Evolutionary conservation across 768 basidiomycete genomes (phyloP).

Genomic region (Dacryopinax primogenitus): DNA sequence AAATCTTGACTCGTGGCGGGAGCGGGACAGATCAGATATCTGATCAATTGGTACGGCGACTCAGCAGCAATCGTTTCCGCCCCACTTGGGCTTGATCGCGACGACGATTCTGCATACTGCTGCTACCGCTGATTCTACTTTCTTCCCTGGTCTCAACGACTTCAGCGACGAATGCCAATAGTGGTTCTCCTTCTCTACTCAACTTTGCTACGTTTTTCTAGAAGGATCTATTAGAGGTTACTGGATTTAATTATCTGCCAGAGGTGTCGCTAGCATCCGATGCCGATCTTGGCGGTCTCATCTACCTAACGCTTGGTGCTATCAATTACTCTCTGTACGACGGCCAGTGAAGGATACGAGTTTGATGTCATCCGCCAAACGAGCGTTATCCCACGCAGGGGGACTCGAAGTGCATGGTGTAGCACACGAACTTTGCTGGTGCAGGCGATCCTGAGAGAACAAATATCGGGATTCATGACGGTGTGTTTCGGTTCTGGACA

Average conservation of each 20-base stretch:
- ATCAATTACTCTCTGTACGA: conserved; percentile 28
- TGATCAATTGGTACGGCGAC: too few relatives aligned
- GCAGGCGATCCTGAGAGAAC: conserved; percentile 26
- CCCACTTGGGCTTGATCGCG: not conserved
- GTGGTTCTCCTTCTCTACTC: conserved; percentile 26
- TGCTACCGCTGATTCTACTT: not conserved
- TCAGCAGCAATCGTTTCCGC: not conserved
- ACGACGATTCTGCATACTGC: not conserved
- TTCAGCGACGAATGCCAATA: conserved; percentile 12
- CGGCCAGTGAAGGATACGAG: conserved; percentile 32
- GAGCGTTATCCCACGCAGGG: conserved; percentile 28
- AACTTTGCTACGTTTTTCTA: conserved; percentile 32
- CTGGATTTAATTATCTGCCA: conserved; percentile 24
- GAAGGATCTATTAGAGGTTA: conserved; percentile 26
- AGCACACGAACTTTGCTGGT: conserved; percentile 35
- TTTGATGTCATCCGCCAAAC: conserved; percentile 25
- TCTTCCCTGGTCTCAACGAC: not conserved
- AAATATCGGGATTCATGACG: conserved; percentile 13
- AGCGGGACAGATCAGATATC: too few relatives aligned
- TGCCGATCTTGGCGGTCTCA: conserved; percentile 7
- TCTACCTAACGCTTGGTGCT: conserved; percentile 27
- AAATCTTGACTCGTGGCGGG: too few relatives aligned
- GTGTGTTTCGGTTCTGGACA: conserved; percentile 28
- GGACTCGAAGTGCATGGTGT: conserved; percentile 33
- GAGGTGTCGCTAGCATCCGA: conserved; percentile 15